phyloP scores from a whole-genome alignment of 129 eudicot species.

The Flaveria robusta region DNA sequence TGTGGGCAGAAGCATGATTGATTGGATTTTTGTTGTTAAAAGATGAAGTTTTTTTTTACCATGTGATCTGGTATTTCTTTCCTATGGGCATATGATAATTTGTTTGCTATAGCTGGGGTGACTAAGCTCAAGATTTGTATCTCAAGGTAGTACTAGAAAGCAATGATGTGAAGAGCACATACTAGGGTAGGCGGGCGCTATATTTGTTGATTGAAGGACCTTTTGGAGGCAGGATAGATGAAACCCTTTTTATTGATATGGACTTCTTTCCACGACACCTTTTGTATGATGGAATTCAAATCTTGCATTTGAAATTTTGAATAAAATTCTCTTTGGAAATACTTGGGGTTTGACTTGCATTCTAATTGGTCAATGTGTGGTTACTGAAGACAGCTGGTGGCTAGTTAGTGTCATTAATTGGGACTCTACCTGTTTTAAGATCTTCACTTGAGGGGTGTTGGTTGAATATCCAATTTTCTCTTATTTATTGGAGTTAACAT shows the following conservation, averaged over 20 bases:
- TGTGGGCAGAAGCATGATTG: slow-evolving; percentile 23
- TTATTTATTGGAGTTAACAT: slow-evolving; percentile 26
- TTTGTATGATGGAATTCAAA: slow-evolving; percentile 9
- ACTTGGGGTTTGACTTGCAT: slow-evolving; percentile 28
- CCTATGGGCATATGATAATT: slow-evolving; percentile 13
- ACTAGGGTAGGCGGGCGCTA: slow-evolving; percentile 19
- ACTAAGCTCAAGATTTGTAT: slow-evolving; percentile 30
- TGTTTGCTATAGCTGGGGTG: slow-evolving; percentile 18
- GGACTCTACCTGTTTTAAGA: slow-evolving; percentile 19
- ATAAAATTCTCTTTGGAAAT: neutral
- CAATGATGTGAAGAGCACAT: slow-evolving; percentile 12
- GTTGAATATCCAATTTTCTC: slow-evolving; percentile 25
- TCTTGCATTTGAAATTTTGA: slow-evolving; percentile 19
- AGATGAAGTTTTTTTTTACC: slow-evolving; percentile 16
- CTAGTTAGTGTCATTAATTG: slow-evolving; percentile 6
- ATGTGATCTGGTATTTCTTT: slow-evolving; percentile 6
- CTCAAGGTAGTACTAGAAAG: slow-evolving; percentile 28
- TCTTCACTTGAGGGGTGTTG: slow-evolving; percentile 18
- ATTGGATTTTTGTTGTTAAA: slow-evolving; percentile 24
- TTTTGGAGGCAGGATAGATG: slow-evolving; percentile 31
- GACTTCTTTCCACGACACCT: slow-evolving; percentile 19
- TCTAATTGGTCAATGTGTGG: slow-evolving; percentile 27
- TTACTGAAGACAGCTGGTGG: slow-evolving; percentile 23
- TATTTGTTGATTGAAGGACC: slow-evolving; percentile 26
- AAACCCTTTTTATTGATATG: slow-evolving; percentile 19